A percentile compares a stretch with the other conserved stretches of the same genome.
These are phyloP conservation scores for Collybiopsis luxurians DNA, from an alignment of 768 basidiomycete species.

Conservation along the genomic window DNA sequence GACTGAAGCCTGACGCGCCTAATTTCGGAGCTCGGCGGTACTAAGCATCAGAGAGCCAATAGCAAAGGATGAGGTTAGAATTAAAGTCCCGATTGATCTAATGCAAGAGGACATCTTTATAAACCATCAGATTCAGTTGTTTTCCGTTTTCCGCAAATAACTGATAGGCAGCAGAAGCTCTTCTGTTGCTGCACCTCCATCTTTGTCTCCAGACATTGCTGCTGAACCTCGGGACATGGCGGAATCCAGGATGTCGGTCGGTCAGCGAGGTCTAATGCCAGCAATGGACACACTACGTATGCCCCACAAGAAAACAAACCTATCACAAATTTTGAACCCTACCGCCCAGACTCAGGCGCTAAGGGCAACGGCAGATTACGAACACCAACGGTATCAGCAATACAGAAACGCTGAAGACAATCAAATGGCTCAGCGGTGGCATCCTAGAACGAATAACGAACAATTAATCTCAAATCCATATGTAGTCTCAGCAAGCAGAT, in stretches of 20 bases:
- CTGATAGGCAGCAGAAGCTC: background rate
- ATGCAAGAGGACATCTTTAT: too few relatives aligned
- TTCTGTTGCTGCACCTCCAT: background rate
- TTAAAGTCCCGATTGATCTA: conserved; percentile 6
- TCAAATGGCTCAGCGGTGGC: background rate
- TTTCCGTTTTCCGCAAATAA: background rate
- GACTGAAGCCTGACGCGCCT: background rate
- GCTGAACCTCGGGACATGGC: background rate
- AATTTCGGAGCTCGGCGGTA: background rate
- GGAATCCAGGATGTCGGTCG: background rate
- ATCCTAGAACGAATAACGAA: background rate
- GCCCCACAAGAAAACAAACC: background rate
- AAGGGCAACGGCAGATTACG: background rate
- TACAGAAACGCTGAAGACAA: background rate
- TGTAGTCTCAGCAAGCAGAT: background rate
- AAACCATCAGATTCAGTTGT: background rate
- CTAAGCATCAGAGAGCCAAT: background rate
- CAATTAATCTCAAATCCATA: background rate
- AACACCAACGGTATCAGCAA: background rate
- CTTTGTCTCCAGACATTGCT: background rate
- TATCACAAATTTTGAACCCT: conserved; percentile 4
- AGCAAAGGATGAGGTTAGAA: background rate
- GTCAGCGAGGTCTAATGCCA: background rate
- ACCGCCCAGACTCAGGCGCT: background rate
- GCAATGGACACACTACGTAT: background rate